Evolutionary conservation across 2,329 filamentous ascomycete genomes (phyloP).

Genomic region (Emmonsiellopsis sp.): DNA sequence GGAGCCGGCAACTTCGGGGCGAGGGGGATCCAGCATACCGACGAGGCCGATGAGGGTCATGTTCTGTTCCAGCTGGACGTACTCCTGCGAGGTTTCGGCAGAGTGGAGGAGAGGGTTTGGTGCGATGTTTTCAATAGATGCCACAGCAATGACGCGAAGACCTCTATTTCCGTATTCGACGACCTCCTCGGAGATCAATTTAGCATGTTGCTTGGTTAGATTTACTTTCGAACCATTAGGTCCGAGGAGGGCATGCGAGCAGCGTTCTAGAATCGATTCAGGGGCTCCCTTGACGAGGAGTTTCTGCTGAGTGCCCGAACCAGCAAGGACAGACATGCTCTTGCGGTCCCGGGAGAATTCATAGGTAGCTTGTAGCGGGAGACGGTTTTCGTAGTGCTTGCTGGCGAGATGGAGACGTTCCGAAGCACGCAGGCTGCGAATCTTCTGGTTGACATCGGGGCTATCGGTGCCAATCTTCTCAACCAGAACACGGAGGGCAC

Average conservation of each 20-base stretch:
- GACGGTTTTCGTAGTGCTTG: constrained; percentile 68
- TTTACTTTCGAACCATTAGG: constrained; percentile 66
- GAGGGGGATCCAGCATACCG: constrained; percentile 93
- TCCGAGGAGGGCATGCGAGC: constrained; percentile 71
- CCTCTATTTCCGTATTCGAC: constrained; percentile 85
- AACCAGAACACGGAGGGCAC: constrained; percentile 76
- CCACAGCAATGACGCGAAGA: constrained; percentile 88
- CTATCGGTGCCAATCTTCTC: constrained; percentile 90
- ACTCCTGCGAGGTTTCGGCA: constrained; percentile 76
- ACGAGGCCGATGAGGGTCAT: constrained; percentile 91
- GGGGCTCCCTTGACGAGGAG: constrained; percentile 94
- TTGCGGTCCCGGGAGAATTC: constrained; percentile 97
- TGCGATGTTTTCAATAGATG: constrained; percentile 67
- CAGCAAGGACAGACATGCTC: constrained; percentile 95
- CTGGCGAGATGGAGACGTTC: constrained; percentile 73
- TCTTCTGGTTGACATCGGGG: constrained; percentile 45
- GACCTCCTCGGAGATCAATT: constrained; percentile 67
- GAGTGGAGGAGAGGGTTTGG: constrained; percentile 59
- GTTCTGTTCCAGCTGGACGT: constrained; percentile 78
- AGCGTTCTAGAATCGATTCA: constrained; percentile 87
- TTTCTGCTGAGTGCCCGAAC: constrained; percentile 59
- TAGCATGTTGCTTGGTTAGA: constrained; percentile 58
- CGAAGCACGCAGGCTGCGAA: constrained; percentile 38
- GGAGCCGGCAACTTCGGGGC: constrained; percentile 77
- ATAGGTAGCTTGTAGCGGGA: constrained; percentile 71